phyloP scores from a whole-genome alignment of 2,329 filamentous ascomycete genomes.

The Cercospora beticola region DNA sequence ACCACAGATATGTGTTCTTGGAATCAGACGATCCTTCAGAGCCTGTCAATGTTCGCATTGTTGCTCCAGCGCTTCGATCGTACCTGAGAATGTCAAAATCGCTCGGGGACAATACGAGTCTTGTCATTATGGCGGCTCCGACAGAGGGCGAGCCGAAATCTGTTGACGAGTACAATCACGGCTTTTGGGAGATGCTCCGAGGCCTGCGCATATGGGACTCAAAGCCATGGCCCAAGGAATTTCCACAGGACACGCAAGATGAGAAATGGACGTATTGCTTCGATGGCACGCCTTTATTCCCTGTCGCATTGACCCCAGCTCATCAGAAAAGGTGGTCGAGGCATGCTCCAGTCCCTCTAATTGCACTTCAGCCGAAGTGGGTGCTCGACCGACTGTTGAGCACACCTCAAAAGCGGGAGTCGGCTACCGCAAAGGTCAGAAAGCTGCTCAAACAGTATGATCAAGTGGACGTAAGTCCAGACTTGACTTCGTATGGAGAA shows the following conservation, averaged over 20 bases:
- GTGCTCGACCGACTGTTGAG: conserved; percentile 24
- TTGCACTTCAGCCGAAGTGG: conserved; percentile 26
- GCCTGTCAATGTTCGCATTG: conserved; percentile 23
- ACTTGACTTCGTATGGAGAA: conserved; percentile 23
- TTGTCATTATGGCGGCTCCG: conserved; percentile 26
- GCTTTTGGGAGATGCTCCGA: conserved; percentile 26
- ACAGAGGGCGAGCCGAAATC: conserved; percentile 21
- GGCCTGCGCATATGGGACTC: conserved; percentile 24
- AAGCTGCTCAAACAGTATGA: conserved; percentile 26
- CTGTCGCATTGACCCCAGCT: conserved; percentile 25
- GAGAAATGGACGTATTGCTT: conserved; percentile 27
- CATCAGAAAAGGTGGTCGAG: conserved; percentile 25
- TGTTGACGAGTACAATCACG: conserved; percentile 25
- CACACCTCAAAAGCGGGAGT: conserved; percentile 24
- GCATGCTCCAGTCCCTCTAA: conserved; percentile 23
- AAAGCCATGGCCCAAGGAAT: conserved; percentile 23
- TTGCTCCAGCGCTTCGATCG: conserved; percentile 20
- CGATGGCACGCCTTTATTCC: conserved; percentile 24
- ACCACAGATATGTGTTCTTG: conserved; percentile 26
- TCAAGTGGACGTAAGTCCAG: conserved; percentile 23
- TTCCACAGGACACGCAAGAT: conserved; percentile 21
- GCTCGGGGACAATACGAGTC: conserved; percentile 24
- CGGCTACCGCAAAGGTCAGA: conserved; percentile 23
- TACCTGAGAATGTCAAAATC: conserved; percentile 23
- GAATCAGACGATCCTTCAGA: conserved; percentile 25